A percentile compares a stretch with the other conserved stretches of the same genome.
Evolutionary conservation across 495 filamentous ascomycete species (phyloP).

Genomic region (Xylona heveae): DNA sequence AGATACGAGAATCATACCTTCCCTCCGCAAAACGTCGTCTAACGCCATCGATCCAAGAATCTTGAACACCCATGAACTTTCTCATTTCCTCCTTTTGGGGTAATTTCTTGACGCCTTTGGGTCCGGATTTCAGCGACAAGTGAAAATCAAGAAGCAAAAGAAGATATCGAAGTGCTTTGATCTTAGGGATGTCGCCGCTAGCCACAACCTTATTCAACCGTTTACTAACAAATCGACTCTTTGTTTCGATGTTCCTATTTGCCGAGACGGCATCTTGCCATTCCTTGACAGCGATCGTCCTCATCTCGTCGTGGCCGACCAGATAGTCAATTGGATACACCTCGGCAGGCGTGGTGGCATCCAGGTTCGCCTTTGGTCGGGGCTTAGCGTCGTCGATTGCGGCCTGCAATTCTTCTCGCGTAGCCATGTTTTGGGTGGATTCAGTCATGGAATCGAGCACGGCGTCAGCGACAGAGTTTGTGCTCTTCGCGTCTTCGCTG

Average conservation of each 20-base stretch:
- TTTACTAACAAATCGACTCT: constrained; percentile 7
- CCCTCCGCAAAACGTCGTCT: constrained; percentile 46
- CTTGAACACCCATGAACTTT: constrained; percentile 27
- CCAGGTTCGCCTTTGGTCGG: constrained; percentile 51
- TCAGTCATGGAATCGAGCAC: constrained; percentile 21
- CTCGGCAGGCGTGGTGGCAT: constrained; percentile 49
- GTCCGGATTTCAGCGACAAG: constrained; percentile 17
- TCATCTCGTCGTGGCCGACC: constrained; percentile 34
- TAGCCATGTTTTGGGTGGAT: constrained; percentile 31
- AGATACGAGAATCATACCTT: constrained; percentile 40
- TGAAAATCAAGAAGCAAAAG: constrained; percentile 43
- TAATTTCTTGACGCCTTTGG: constrained; percentile 15
- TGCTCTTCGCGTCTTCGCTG: constrained; percentile 2
- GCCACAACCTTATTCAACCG: constrained; percentile 6
- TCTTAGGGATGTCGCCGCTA: constrained; percentile 23
- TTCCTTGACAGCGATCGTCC: constrained; percentile 39
- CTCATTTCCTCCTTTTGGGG: constrained; percentile 26
- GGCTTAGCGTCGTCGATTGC: constrained; percentile 51
- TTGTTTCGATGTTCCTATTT: constrained; percentile 30
- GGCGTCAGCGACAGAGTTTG: constrained; percentile 12
- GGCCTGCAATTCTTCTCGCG: constrained; percentile 39
- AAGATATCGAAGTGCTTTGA: constrained; percentile 47
- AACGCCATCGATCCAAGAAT: constrained; percentile 43
- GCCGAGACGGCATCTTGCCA: constrained; percentile 48
- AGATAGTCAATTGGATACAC: constrained; percentile 58